Conservation (phyloP, 371 early-diverging fungal genomes). For the Catenaria anguillulae region DNA sequence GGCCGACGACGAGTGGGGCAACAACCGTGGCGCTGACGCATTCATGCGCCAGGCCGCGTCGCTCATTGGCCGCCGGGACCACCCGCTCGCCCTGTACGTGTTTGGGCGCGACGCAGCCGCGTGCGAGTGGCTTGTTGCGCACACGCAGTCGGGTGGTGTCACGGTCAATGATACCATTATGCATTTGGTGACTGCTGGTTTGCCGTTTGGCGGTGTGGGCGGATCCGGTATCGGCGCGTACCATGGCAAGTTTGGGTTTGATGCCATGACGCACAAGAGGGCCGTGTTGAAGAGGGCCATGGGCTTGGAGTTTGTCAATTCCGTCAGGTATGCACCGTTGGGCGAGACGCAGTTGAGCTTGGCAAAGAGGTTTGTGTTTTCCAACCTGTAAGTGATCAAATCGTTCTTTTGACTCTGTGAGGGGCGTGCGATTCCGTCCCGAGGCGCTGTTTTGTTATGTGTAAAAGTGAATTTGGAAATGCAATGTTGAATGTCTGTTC, state of each 20-base stretch:
- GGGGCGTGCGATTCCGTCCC: too few species aligned
- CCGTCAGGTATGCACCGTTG: background rate
- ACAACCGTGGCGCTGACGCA: background rate
- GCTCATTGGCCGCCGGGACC: constrained; percentile 17
- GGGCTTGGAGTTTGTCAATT: constrained; percentile 15
- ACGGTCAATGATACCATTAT: constrained; percentile 67
- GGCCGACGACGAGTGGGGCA: constrained; percentile 11
- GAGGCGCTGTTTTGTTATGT: too few species aligned
- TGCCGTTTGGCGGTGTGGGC: constrained; percentile 94
- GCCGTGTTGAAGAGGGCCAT: constrained; percentile 16
- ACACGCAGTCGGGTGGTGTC: constrained; percentile 60
- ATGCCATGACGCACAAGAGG: constrained; percentile 56
- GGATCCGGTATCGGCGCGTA: constrained; percentile 75
- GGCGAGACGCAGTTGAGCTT: too few species aligned
- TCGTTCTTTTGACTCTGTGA: too few species aligned
- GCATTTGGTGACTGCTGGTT: constrained; percentile 22
- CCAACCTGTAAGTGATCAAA: too few species aligned
- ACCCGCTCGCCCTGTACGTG: constrained; percentile 59
- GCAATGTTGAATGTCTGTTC: too few species aligned
- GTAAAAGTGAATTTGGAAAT: too few species aligned
- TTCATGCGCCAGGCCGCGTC: background rate
- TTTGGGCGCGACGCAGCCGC: constrained; percentile 29
- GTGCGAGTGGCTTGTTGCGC: constrained; percentile 27
- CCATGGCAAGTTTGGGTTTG: constrained; percentile 61
- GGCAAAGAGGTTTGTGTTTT: too few species aligned